These are phyloP conservation scores for Brassica nigra DNA, from an alignment of 345 rosid genomes.

Conservation along the genomic window DNA sequence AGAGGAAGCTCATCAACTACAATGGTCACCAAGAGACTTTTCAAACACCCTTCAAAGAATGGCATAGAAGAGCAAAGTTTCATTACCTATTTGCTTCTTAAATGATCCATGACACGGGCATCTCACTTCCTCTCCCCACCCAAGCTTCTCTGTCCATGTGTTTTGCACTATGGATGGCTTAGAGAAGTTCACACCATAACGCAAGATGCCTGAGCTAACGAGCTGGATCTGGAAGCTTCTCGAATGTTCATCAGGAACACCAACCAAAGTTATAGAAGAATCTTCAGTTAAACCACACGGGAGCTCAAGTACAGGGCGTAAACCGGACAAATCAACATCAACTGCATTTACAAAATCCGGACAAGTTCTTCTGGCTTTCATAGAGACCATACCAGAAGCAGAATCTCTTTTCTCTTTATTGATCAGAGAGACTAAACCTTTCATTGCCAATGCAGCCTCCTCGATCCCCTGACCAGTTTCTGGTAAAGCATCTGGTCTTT, in stretches of 20 bases:
- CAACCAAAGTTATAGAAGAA: slow-evolving; percentile 77
- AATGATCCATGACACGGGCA: slow-evolving; percentile 61
- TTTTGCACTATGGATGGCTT: slow-evolving; percentile 66
- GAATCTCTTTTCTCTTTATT: slow-evolving; percentile 40
- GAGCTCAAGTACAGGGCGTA: slow-evolving; percentile 51
- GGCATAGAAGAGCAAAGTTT: not conserved
- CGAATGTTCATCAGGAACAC: slow-evolving; percentile 58
- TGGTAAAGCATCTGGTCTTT: slow-evolving; percentile 77
- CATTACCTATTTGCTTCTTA: slow-evolving; percentile 54
- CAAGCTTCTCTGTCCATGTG: slow-evolving; percentile 67
- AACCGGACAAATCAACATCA: slow-evolving; percentile 37
- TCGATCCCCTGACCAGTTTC: slow-evolving; percentile 74
- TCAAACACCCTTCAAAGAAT: slow-evolving; percentile 14
- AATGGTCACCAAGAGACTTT: slow-evolving; percentile 29
- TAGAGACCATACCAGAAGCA: slow-evolving; percentile 26
- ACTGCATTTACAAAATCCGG: slow-evolving; percentile 52
- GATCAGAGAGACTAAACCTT: slow-evolving; percentile 46
- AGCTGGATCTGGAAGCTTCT: slow-evolving; percentile 68
- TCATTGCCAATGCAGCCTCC: slow-evolving; percentile 76
- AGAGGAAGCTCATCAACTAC: slow-evolving; percentile 79
- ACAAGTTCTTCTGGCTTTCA: slow-evolving; percentile 46
- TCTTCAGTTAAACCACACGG: slow-evolving; percentile 82
- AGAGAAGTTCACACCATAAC: slow-evolving; percentile 61
- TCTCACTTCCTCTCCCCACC: slow-evolving; percentile 74
- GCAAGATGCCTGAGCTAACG: slow-evolving; percentile 58